A percentile compares a stretch with the other conserved stretches of the same genome.
These are phyloP conservation scores for Aspergillus sp. DNA, from an alignment of 2,329 filamentous ascomycete genomes.

Conservation along the genomic window DNA sequence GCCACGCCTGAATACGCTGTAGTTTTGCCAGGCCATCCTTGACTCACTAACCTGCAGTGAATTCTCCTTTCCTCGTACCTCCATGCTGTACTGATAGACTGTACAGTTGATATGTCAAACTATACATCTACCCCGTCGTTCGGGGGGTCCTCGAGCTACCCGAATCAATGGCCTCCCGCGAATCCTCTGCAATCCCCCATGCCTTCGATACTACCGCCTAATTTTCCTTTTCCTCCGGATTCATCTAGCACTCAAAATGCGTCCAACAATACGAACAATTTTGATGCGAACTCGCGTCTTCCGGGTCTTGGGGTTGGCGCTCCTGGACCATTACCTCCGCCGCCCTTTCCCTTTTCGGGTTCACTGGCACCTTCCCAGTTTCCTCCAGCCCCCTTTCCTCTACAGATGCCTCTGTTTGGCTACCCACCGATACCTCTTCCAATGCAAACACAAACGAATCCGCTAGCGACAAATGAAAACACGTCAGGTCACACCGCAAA, in stretches of 20 bases:
- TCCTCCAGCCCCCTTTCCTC: conserved; percentile 25
- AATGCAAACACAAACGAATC: conserved; percentile 6
- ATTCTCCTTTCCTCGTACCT: not conserved
- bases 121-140: conserved; percentile 42
- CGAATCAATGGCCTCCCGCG: conserved; percentile 29
- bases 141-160: conserved; percentile 30
- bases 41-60: conserved; percentile 5
- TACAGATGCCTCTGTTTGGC: conserved; percentile 18
- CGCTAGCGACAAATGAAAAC: conserved; percentile 5
- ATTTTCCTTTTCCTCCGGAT: conserved; percentile 19
- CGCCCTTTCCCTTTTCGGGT: conserved; percentile 24
- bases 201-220: conserved; percentile 19
- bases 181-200: conserved; percentile 12
- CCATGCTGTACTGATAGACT: not conserved
- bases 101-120: conserved; percentile 37
- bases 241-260: conserved; percentile 10
- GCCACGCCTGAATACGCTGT: conserved; percentile 10
- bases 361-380: conserved; percentile 29
- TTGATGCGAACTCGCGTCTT: conserved; percentile 24
- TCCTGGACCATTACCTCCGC: conserved; percentile 19
- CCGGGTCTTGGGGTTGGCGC: conserved; percentile 22
- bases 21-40: conserved; percentile 3
- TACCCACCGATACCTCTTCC: conserved; percentile 16
- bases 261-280: conserved; percentile 8
- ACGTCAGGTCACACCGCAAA: not conserved